Base-by-base conservation (phyloP, 1,139 yeast genomes). In the Blastobotrys elegans region DNA sequence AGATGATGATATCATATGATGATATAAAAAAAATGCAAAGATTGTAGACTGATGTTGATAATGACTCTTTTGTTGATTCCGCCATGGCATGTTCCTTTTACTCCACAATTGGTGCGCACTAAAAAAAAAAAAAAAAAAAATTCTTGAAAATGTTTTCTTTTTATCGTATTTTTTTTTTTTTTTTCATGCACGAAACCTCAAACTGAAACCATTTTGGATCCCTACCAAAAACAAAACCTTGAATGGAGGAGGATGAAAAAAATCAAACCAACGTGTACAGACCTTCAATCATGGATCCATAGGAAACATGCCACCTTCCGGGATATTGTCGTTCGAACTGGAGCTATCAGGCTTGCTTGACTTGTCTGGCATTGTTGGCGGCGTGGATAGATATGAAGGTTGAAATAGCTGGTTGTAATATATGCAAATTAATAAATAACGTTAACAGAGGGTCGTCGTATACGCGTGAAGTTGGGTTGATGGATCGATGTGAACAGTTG, bases 261-360 rank as follows among this genome's bases (percentile, higher is more conserved):
- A 24, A 24, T 6, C 5, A 5, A 24, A 10, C 5, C 10, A 24
- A 24, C 8, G 27, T 24, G 27, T 6, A 24, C 5, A 24, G 10
- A 24, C 8, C 27, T 24, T 10, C 5, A 10, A 24, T 24, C 27
- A 24, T 24, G 34, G 45, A 35, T 42, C 45, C 45, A 42, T 42
- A 16, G 45, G 45, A 27, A 42, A 42, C 18, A 42, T 35, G 2
- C 40, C 45, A 11, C 45, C 45, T 4, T 42, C 45, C 17, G 45
- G 45, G n/a, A 37, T 43, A 17, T 26, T 30, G 22, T 22, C 29
- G 20, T 33, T 17, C 21, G n/a, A 8, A 22, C 16, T 7, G 6
- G 6, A 22, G 32, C 13, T 38, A 6, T 8, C 11, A 22, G 41
- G 22, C 18, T 27, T 13, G 8, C n/a, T 21, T n/a, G 41, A 38